A percentile compares a stretch with the other conserved stretches of the same genome.
Evolutionary conservation across 2,329 filamentous ascomycete genomes (phyloP).

Genomic region (Colletotrichum kahawae): DNA sequence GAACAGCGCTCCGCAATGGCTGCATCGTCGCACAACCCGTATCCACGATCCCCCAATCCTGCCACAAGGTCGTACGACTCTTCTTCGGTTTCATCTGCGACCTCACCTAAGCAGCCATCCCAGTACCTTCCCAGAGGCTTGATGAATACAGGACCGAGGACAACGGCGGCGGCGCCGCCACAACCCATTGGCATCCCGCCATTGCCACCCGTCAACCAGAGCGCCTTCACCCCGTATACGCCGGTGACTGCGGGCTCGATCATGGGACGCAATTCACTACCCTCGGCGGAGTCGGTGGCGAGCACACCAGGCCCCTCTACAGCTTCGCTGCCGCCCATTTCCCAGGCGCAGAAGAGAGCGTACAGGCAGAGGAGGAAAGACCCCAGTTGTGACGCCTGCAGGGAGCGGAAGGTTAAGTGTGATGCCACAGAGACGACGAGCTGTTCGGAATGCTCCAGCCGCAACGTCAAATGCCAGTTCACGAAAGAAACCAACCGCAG

Average conservation of each 20-base stretch:
- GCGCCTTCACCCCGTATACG: slow-evolving; percentile 58
- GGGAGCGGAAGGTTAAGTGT: slow-evolving; percentile 86
- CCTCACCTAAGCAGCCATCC: slow-evolving; percentile 60
- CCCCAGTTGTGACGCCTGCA: slow-evolving; percentile 95
- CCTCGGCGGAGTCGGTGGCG: slow-evolving; percentile 62
- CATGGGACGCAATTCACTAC: slow-evolving; percentile 64
- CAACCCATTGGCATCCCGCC: slow-evolving; percentile 60
- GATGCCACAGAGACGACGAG: slow-evolving; percentile 96
- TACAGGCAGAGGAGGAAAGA: slow-evolving; percentile 96
- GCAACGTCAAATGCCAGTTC: slow-evolving; percentile 97
- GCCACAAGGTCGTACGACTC: slow-evolving; percentile 69
- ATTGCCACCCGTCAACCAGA: slow-evolving; percentile 51
- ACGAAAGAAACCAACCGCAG: slow-evolving; percentile 98
- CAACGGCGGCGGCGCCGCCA: slow-evolving; percentile 52
- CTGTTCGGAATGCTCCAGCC: slow-evolving; percentile 96
- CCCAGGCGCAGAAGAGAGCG: slow-evolving; percentile 84
- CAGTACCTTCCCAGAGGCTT: slow-evolving; percentile 55
- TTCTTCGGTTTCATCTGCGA: slow-evolving; percentile 66
- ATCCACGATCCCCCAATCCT: slow-evolving; percentile 65
- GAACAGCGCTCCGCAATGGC: slow-evolving; percentile 25
- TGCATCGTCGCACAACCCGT: slow-evolving; percentile 55
- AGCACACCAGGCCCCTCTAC: slow-evolving; percentile 56
- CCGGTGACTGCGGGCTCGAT: slow-evolving; percentile 53
- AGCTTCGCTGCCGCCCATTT: slow-evolving; percentile 36
- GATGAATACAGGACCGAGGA: slow-evolving; percentile 57